Evolutionary conservation across 305 asterid species (phyloP).

Genomic region (Nicotiana rustica): DNA sequence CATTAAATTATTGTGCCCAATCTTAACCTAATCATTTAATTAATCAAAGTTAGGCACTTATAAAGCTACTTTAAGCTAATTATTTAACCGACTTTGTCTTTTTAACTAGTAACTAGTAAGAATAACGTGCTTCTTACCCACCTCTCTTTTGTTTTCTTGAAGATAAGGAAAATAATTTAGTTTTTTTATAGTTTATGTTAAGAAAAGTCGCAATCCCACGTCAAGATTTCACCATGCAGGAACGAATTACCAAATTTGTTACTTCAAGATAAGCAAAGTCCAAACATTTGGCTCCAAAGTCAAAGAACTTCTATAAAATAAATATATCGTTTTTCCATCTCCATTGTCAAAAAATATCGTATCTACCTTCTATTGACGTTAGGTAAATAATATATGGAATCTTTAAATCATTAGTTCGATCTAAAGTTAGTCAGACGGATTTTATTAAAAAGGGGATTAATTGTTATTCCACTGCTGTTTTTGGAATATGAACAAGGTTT

Average conservation of each 20-base stretch:
- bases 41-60: constrained; percentile 60
- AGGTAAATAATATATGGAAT: constrained; percentile 24
- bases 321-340: neutral
- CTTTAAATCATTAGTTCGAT: neutral
- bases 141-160: constrained; percentile 34
- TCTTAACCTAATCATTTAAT: constrained; percentile 55
- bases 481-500: neutral
- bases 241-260: constrained; percentile 10
- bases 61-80: constrained; percentile 39
- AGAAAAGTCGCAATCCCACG: constrained; percentile 14
- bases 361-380: neutral
- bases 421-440: neutral
- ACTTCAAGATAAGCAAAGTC: neutral
- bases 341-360: neutral
- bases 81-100: constrained; percentile 23
- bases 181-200: neutral
- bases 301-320: neutral
- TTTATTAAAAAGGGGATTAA: neutral
- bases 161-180: neutral
- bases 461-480: neutral
- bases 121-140: constrained; percentile 36
- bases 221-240: constrained; percentile 19
- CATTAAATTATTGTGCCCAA: constrained; percentile 33
- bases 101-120: neutral
- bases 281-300: neutral